phyloP scores from a whole-genome alignment of 768 basidiomycete genomes.

The Kwoniella sp. region DNA sequence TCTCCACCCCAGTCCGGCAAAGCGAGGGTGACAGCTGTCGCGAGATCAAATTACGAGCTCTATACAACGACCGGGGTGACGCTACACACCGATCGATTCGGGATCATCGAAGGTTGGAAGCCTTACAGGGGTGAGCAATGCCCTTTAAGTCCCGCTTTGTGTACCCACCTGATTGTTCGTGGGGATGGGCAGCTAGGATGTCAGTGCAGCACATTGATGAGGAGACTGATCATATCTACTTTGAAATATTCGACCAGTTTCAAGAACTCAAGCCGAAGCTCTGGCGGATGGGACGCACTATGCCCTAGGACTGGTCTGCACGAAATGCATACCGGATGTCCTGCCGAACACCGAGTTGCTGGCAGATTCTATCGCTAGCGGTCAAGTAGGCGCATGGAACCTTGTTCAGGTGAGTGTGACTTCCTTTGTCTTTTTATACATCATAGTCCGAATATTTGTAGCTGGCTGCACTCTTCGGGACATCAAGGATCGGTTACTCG shows the following conservation, averaged over 20 bases:
- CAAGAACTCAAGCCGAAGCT: slow-evolving; percentile 65
- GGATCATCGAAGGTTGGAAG: slow-evolving; percentile 64
- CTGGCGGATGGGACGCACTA: slow-evolving; percentile 63
- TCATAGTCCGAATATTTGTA: too few relatives aligned
- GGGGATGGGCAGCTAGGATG: too few relatives aligned
- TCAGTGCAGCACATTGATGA: background rate
- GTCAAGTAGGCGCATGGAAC: slow-evolving; percentile 61
- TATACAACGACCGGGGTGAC: slow-evolving; percentile 40
- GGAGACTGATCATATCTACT: background rate
- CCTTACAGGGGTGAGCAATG: slow-evolving; percentile 65
- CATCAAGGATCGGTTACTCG: too few relatives aligned
- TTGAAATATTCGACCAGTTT: slow-evolving; percentile 56
- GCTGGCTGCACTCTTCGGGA: too few relatives aligned
- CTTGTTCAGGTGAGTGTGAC: slow-evolving; percentile 60
- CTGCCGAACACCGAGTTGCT: slow-evolving; percentile 64
- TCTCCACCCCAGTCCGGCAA: slow-evolving; percentile 59
- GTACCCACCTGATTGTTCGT: too few relatives aligned
- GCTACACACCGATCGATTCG: slow-evolving; percentile 66
- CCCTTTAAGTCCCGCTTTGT: too few relatives aligned
- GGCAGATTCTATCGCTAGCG: slow-evolving; percentile 49
- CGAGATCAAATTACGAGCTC: slow-evolving; percentile 68
- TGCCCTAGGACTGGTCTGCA: slow-evolving; percentile 68
- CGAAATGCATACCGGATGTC: slow-evolving; percentile 73
- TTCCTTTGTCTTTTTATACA: too few relatives aligned
- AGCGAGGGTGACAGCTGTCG: slow-evolving; percentile 71